Base-by-base conservation (phyloP, 2,329 filamentous ascomycete species). In the Trichoderma gracile region DNA sequence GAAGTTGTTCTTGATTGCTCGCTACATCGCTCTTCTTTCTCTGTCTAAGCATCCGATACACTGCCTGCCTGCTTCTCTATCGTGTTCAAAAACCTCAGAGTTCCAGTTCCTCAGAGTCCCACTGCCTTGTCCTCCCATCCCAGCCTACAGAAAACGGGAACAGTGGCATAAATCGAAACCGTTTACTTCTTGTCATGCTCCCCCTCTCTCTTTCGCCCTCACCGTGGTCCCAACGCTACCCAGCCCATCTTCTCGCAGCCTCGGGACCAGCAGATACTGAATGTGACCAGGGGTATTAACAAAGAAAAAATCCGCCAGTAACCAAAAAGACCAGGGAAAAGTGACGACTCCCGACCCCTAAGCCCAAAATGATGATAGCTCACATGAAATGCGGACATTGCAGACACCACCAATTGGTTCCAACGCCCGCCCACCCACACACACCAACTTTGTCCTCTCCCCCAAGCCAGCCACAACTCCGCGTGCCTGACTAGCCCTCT, bases 341-440 rank as follows among this genome's bases (percentile, higher is more conserved):
- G 52, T 60, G 57, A 60, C 57, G 52, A 60, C 57, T 60, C 57
- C 57, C 57, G 57, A 43, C 57, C 30, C 57, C 57, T 52, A 60
- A 43, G 52, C 57, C 57, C 57, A 45, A 52, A 43, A 60, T 15
- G 38, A 60, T 15, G 57, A 60, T 52, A 60, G 47, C 57, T 60
- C 57, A 43, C 47, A 42, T 52, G 47, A 30, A 52, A 3, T 60
- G 57, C 57, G 57, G 56, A 59, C 56, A 59, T 59, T 59, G 30
- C 30, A 30, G 8, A 50, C 38, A 60, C 57, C 47, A 42, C 52
- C 50, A 23, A 2, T 14, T 38, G 33, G 33, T 38, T 38, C 33
- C 10, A 14, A 38, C 33, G 33, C 33, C 33, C 33, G 33, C 33
- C 9, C 9, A 5, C 33, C 3, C 33, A 12, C 33, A 12, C 33